Conservation (phyloP, 495 filamentous ascomycete species). For the Platismatia glauca region DNA sequence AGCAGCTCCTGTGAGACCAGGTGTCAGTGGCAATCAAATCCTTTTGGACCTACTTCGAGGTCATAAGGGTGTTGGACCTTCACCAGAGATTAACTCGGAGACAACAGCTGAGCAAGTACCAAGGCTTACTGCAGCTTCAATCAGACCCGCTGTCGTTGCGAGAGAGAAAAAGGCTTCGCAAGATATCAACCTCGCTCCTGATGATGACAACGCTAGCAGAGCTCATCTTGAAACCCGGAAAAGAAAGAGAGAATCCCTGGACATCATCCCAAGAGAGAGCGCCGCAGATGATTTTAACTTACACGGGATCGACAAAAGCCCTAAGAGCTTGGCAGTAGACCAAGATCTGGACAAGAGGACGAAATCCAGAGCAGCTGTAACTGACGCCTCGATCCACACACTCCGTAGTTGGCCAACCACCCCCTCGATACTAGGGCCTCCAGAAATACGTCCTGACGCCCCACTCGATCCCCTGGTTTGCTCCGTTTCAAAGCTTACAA, state of each 20-base stretch:
- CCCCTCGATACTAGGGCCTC: background rate
- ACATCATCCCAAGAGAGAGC: background rate
- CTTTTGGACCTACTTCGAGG: constrained; percentile 3
- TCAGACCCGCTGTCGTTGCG: background rate
- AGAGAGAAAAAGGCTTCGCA: background rate
- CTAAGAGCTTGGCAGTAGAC: background rate
- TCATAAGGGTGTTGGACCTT: background rate
- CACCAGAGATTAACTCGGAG: background rate
- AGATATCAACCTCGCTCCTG: background rate
- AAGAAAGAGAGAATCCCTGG: background rate
- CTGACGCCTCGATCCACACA: background rate
- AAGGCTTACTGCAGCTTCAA: background rate
- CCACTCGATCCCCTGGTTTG: background rate
- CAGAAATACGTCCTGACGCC: background rate
- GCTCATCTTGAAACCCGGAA: background rate
- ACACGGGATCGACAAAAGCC: background rate
- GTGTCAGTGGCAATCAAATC: background rate
- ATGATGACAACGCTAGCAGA: background rate
- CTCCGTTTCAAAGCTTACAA: background rate
- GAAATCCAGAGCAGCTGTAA: background rate
- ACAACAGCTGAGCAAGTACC: background rate
- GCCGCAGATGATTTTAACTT: background rate
- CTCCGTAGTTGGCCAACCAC: background rate
- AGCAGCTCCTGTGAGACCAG: background rate
- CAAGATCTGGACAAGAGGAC: background rate